A percentile compares a stretch with the other conserved stretches of the same genome.
These are phyloP conservation scores for Tilletia setariae DNA, from an alignment of 1,284 basidiomycete species.

Conservation along the genomic window DNA sequence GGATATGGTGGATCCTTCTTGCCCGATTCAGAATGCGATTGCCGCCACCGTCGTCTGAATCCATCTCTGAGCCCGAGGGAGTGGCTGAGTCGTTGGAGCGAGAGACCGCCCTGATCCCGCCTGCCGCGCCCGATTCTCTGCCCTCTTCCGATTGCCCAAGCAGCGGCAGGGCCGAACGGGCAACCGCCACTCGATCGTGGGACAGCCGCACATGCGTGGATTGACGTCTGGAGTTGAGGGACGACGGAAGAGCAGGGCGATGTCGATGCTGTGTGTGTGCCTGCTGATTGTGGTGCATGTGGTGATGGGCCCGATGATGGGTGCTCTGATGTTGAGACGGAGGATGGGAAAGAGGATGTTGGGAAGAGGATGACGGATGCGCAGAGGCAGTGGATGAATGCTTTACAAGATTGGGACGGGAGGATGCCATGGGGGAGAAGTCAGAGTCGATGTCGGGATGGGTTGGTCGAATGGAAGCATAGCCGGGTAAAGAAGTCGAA, in stretches of 20 bases:
- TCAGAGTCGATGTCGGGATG: not conserved
- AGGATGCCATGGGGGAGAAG: too few relatives aligned
- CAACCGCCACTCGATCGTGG: conserved; percentile 14
- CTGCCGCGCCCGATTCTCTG: conserved; percentile 35
- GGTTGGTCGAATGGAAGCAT: not conserved
- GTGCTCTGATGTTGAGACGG: not conserved
- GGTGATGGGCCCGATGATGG: too few relatives aligned
- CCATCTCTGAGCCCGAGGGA: conserved; percentile 18
- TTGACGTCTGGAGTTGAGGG: too few relatives aligned
- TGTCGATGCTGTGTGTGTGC: not conserved
- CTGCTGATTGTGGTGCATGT: too few relatives aligned
- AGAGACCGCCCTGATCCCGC: conserved; percentile 32
- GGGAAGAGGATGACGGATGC: too few relatives aligned
- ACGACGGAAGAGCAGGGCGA: not conserved
- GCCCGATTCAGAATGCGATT: conserved; percentile 25
- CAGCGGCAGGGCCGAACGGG: conserved; percentile 23
- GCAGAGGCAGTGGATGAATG: too few relatives aligned
- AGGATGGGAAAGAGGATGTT: not conserved
- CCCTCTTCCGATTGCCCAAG: conserved; percentile 39
- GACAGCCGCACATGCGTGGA: not conserved
- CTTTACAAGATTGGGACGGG: too few relatives aligned
- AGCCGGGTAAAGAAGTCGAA: not conserved
- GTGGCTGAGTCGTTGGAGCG: not conserved
- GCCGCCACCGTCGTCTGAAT: conserved; percentile 22
- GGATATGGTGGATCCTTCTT: conserved; percentile 14